These are phyloP conservation scores for Ustilago cynodontis DNA, from an alignment of 1,284 basidiomycete species.

Conservation along the genomic window DNA sequence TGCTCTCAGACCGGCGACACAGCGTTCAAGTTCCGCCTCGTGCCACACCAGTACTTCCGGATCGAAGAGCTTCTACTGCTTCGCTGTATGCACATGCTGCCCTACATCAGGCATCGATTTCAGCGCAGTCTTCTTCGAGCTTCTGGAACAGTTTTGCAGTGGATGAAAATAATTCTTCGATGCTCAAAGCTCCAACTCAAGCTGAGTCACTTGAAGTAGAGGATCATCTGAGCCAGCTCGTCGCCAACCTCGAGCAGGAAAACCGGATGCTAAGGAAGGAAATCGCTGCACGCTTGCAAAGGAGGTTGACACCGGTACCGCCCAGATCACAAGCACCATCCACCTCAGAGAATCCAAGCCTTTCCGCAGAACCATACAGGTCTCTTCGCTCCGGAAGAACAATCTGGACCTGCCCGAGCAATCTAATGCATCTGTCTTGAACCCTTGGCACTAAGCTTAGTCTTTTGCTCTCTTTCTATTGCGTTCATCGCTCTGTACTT, in stretches of 20 bases:
- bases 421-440: background rate
- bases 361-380: background rate
- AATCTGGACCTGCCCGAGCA: background rate
- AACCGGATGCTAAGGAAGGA: conserved; percentile 15
- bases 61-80: conserved; percentile 3
- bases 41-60: background rate
- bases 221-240: conserved; percentile 14
- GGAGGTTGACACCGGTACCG: background rate
- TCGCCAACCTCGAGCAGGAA: conserved; percentile 12
- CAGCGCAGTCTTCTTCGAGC: background rate
- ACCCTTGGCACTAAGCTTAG: background rate
- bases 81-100: background rate
- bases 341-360: background rate
- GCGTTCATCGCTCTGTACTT: background rate
- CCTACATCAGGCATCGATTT: background rate
- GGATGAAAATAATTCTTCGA: background rate
- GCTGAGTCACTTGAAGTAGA: background rate
- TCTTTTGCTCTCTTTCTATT: background rate
- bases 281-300: conserved; percentile 4
- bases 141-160: background rate
- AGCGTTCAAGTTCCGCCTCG: background rate
- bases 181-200: background rate
- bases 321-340: background rate
- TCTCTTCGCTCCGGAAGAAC: background rate
- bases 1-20: background rate